Conservation (phyloP, 2,329 filamentous ascomycete species). For the Epichloe gansuensis region DNA sequence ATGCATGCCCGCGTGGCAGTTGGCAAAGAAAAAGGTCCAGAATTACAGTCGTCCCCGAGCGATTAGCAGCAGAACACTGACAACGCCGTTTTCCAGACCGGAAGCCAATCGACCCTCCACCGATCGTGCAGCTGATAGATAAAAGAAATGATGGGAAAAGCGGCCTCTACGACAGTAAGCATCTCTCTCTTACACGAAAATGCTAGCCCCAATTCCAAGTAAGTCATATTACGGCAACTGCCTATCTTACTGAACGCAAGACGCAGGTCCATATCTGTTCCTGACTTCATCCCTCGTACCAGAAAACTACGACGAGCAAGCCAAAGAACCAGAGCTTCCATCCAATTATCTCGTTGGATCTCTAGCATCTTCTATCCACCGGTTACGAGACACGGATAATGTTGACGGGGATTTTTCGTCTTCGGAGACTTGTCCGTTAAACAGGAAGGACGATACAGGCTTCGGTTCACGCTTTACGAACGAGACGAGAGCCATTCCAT, state of each 20-base stretch:
- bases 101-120: constrained; percentile 80
- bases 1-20: constrained; percentile 52
- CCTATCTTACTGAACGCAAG: background rate
- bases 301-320: constrained; percentile 29
- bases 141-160: constrained; percentile 11
- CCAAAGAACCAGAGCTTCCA: constrained; percentile 18
- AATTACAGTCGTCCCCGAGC: no score
- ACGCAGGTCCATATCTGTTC: constrained; percentile 35
- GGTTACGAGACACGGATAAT: constrained; percentile 67
- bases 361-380: constrained; percentile 68
- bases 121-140: constrained; percentile 57
- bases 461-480: constrained; percentile 63
- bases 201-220: no score
- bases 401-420: constrained; percentile 80
- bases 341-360: constrained; percentile 54
- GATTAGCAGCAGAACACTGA: no score
- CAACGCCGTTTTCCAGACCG: constrained; percentile 40
- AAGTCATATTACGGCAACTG: no score
- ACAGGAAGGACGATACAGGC: constrained; percentile 56
- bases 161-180: constrained; percentile 15
- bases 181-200: background rate
- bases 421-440: constrained; percentile 79
- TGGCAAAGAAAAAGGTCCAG: constrained; percentile 62
- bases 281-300: constrained; percentile 31
- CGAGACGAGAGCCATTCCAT: constrained; percentile 18